These are phyloP conservation scores for Scheffersomyces stipitis DNA, from an alignment of 805 yeast species.

Conservation along the genomic window DNA sequence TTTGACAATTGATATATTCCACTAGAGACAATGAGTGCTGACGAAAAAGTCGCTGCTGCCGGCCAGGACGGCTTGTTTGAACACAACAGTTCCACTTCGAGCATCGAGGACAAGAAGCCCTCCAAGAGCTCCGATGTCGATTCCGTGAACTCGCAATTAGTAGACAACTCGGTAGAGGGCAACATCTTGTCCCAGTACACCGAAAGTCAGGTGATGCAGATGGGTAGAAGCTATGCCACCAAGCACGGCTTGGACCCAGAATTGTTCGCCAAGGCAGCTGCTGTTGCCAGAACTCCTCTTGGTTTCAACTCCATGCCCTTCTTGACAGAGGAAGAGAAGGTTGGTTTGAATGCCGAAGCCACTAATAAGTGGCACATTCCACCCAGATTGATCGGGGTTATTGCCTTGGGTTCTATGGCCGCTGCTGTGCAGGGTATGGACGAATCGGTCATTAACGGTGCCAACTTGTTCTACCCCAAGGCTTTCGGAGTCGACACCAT, in stretches of 20 bases:
- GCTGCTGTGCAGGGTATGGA: constrained; percentile 79
- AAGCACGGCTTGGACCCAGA: constrained; percentile 57
- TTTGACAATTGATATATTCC: too few species aligned
- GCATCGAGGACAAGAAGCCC: constrained; percentile 9
- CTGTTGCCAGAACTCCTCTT: constrained; percentile 56
- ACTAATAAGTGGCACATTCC: constrained; percentile 45
- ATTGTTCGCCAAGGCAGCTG: constrained; percentile 60
- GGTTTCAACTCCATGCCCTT: constrained; percentile 58
- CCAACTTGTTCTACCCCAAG: constrained; percentile 57
- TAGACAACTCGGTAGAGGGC: constrained; percentile 25
- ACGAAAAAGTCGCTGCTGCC: not conserved
- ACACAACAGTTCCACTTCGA: constrained; percentile 9
- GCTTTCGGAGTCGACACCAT: constrained; percentile 46
- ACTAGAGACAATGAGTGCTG: too few species aligned
- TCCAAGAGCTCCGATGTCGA: constrained; percentile 15
- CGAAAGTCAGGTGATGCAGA: constrained; percentile 62
- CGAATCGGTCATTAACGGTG: constrained; percentile 70
- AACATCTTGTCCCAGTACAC: constrained; percentile 58
- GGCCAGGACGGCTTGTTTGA: constrained; percentile 12
- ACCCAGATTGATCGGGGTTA: constrained; percentile 49
- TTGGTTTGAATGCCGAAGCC: constrained; percentile 49
- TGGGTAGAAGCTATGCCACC: constrained; percentile 67
- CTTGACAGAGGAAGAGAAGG: constrained; percentile 42
- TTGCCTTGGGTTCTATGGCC: constrained; percentile 63
- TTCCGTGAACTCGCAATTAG: constrained; percentile 15